A percentile compares a stretch with the other conserved stretches of the same genome.
phyloP scores from a whole-genome alignment of 768 basidiomycete genomes.

The Exidia glandulosa region DNA sequence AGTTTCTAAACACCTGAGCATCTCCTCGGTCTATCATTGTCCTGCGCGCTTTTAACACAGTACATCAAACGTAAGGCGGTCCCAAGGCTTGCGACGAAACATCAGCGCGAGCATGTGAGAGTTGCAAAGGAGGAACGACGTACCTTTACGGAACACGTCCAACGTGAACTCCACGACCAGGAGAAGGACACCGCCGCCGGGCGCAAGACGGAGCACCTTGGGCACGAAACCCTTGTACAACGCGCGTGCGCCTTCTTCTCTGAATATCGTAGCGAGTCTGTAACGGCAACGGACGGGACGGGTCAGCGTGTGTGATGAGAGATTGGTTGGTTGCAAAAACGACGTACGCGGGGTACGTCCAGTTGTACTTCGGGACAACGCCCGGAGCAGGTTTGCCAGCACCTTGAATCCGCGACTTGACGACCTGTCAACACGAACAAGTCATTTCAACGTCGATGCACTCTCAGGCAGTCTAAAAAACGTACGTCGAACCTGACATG shows the following conservation, averaged over 20 bases:
- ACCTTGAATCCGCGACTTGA: constrained; percentile 93
- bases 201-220: constrained; percentile 89
- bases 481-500: constrained; percentile 7
- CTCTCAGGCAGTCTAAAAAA: background rate
- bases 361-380: constrained; percentile 78
- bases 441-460: background rate
- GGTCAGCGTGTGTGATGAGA: background rate
- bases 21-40: no score
- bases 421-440: constrained; percentile 47
- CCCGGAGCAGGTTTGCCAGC: constrained; percentile 46
- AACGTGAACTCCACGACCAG: constrained; percentile 88
- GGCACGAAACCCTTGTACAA: constrained; percentile 94
- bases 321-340: background rate
- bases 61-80: no score
- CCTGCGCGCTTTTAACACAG: no score
- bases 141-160: constrained; percentile 63
- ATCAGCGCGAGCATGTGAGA: no score
- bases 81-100: no score
- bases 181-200: constrained; percentile 88
- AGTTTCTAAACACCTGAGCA: no score
- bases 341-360: constrained; percentile 81
- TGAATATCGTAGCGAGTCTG: constrained; percentile 60
- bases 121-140: constrained; percentile 9
- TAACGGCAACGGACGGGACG: no score
- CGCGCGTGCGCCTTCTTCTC: constrained; percentile 78